Evolutionary conservation across 805 yeast species (phyloP), one percentile per base, ranked within the genome.

Genomic region (Starmerella vitae): DNA sequence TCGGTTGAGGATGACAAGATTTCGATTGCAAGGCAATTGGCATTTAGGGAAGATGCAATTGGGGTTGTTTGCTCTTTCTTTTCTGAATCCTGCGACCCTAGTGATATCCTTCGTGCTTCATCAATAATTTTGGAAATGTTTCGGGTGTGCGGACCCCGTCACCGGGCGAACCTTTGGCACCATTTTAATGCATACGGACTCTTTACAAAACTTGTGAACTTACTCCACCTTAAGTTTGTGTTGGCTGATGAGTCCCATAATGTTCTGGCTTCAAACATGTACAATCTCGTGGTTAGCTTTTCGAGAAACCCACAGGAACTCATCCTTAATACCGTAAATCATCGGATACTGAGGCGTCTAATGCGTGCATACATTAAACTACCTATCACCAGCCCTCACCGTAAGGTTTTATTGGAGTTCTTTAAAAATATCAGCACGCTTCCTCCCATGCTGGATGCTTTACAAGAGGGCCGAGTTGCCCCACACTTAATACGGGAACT

Each of bases 261-360:
- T 20, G 28, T 21, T 34, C 32, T 50, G 2, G 41, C 44, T 1
- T 37, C 19, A 15, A 41, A 43, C 15, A 30, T 53, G 18, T 53
- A 49, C 21, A 15, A 37, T 3, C 38, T 51, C 13, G 34, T 46
- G 5, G 34, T 34, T 14, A 41, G 49, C 36, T 48, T 66, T 69
- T 27, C 68, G 9, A 28, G 64, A 38, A 60, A 70, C 2, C 74
- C 70, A 34, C 62, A 65, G 1, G 58, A 63, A 34, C 71, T 70
- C 10, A 52, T 71, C 37, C 46, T 37, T 4, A 38, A 41, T 8
- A 43, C 51, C 15, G 50, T 52, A 18, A 45, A 43, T 15, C 42
- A 48, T 20, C 43, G 41, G 4, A 51, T 65, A 9, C 64, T 68
- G 50, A 63, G 67, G 43, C 39, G 55, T 14, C 45, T 60, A 25